Evolutionary conservation across 2,329 filamentous ascomycete species (phyloP).

Genomic region (Gnomoniopsis smithogilvyi): DNA sequence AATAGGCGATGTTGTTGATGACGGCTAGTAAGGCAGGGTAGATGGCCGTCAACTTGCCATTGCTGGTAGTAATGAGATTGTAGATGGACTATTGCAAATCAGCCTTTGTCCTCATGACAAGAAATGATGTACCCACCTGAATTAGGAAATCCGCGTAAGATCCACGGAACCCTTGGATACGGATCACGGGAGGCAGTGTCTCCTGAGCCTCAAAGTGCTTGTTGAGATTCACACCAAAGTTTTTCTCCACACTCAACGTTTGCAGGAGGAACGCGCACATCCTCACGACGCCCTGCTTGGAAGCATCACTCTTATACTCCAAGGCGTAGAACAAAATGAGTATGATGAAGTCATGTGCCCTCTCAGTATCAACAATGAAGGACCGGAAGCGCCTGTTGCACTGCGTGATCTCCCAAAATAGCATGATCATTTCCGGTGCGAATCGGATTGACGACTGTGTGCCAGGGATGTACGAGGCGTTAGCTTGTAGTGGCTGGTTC

Average conservation of each 20-base stretch:
- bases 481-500: constrained; percentile 88
- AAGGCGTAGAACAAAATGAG: constrained; percentile 89
- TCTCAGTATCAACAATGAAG: constrained; percentile 94
- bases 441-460: constrained; percentile 78
- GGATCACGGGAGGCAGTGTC: constrained; percentile 76
- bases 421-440: constrained; percentile 91
- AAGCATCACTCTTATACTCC: constrained; percentile 79
- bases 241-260: constrained; percentile 88
- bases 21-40: constrained; percentile 90
- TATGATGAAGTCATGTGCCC: constrained; percentile 89
- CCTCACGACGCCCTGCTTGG: constrained; percentile 87
- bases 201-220: constrained; percentile 86
- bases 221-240: constrained; percentile 87
- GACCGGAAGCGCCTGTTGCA: constrained; percentile 97
- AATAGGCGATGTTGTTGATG: constrained; percentile 88
- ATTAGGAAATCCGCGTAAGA: constrained; percentile 93
- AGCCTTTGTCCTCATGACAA: constrained; percentile 21
- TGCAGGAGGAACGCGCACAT: constrained; percentile 98
- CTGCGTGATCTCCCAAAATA: constrained; percentile 96
- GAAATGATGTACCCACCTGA: constrained; percentile 56
- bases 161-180: constrained; percentile 79
- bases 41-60: constrained; percentile 84
- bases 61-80: constrained; percentile 83
- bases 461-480: constrained; percentile 82
- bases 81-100: constrained; percentile 69